A percentile compares a stretch with the other conserved stretches of the same genome.
phyloP scores from a whole-genome alignment of 2,329 filamentous ascomycete genomes.

The Ophiostoma australiae region DNA sequence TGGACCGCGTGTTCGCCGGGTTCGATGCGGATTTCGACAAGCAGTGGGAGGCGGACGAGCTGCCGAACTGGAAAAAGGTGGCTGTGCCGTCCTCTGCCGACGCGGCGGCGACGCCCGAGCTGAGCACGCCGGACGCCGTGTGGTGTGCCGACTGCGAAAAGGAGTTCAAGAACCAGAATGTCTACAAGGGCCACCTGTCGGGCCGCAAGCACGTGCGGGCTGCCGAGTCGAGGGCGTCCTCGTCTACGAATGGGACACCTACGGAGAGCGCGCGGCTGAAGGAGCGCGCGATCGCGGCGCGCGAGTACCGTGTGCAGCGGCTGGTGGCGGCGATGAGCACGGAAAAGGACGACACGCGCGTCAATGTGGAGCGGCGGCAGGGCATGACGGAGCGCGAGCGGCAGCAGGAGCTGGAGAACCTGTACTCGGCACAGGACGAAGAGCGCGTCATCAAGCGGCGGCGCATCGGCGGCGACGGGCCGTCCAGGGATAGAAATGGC shows the following conservation, averaged over 20 bases:
- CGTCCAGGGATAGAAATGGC: slow-evolving; percentile 28
- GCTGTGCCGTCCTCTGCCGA: slow-evolving; percentile 20
- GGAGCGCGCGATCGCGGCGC: slow-evolving; percentile 83
- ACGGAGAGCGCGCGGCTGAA: slow-evolving; percentile 45
- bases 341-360: slow-evolving; percentile 80
- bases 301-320: slow-evolving; percentile 76
- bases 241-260: slow-evolving; percentile 31
- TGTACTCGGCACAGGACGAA: slow-evolving; percentile 57
- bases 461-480: slow-evolving; percentile 28
- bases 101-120: slow-evolving; percentile 22
- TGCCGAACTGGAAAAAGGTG: slow-evolving; percentile 64
- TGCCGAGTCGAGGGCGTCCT: slow-evolving; percentile 55
- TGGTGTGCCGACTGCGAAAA: slow-evolving; percentile 93
- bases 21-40: slow-evolving; percentile 82
- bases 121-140: slow-evolving; percentile 55
- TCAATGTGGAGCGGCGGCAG: slow-evolving; percentile 93
- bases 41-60: slow-evolving; percentile 72
- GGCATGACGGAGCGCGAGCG: slow-evolving; percentile 97
- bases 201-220: slow-evolving; percentile 92
- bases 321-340: slow-evolving; percentile 78
- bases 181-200: slow-evolving; percentile 81
- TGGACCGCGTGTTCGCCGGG: slow-evolving; percentile 67
- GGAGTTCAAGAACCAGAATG: slow-evolving; percentile 91
- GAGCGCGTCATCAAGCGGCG: slow-evolving; percentile 20
- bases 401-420: slow-evolving; percentile 84